Base-by-base conservation (phyloP, 768 basidiomycete genomes). In the Pleurotus cornucopiae region DNA sequence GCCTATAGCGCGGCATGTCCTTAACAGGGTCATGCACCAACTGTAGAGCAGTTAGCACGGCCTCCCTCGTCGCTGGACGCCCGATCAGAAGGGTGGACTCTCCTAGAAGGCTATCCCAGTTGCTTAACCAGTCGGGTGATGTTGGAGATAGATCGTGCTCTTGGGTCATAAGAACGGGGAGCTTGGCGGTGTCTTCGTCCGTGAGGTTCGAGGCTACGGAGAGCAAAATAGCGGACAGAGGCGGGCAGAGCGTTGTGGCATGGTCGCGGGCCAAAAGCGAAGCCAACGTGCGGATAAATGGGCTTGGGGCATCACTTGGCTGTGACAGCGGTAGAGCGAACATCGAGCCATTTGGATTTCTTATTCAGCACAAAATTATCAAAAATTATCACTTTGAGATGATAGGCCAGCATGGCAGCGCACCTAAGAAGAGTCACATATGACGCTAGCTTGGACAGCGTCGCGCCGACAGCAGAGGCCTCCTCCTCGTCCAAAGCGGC, bases 91-190 rank as follows among this genome's bases (percentile, higher is more conserved):
- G 68, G 0, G 69, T 71, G 13, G 75, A 65, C 57, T 82, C 82
- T n/a, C 68, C 70, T 12, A 89, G 66, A 5, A 90, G 70, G 38
- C 62, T 75, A 38, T 73, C 66, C 89, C 89, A 91, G 63, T 86
- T 84, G 14, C 70, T 70, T 23, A 91, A 67, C 89, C 89, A 92
- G 4, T 83, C 78, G 0, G 85, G 81, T 1, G 85, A 83, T 9
- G 86, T 86, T 1, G 89, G 89, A 2, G 82, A 84, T 30, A 91
- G 75, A 47, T 83, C 80, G 60, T 87, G 83, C 55, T 87, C 82
- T 45, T 83, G 82, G 38, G 76, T 71, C 84, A 92, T 87, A 52
- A 82, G 70, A 9, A 64, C 63, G 6, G 89, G 81, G 2, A 90
- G 74, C 51, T 77, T 77, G 0, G 83, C 79, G 0, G 87, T 86